Evolutionary conservation across 441 rosid genomes (phyloP).

Genomic region (Gossypium davidsonii): DNA sequence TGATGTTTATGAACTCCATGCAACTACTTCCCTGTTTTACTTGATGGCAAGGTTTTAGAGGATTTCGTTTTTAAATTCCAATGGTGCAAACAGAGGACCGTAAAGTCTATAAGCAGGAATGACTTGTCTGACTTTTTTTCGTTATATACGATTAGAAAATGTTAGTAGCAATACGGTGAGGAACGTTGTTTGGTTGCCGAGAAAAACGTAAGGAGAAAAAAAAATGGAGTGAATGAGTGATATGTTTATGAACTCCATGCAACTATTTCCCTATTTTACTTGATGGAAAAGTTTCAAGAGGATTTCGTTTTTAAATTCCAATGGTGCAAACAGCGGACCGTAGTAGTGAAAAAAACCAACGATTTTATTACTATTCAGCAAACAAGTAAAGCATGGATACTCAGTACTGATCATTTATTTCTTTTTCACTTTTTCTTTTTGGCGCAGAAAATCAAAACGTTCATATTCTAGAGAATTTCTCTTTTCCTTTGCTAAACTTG

Average conservation of each 20-base stretch:
- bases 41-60: background rate
- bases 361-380: background rate
- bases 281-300: background rate
- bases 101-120: conserved; percentile 1
- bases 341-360: background rate
- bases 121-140: background rate
- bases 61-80: background rate
- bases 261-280: background rate
- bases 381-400: background rate
- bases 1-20: background rate
- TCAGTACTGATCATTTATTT: background rate
- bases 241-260: background rate
- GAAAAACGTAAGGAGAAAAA: conserved; percentile 1
- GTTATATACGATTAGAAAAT: background rate
- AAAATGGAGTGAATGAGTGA: background rate
- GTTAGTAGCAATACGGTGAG: background rate
- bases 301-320: background rate
- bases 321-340: background rate
- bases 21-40: background rate
- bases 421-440: background rate
- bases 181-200: conserved; percentile 15
- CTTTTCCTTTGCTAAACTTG: conserved; percentile 23
- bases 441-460: conserved; percentile 17
- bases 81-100: background rate
- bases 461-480: conserved; percentile 26